Conservation (phyloP, 129 eudicot genomes). For the Logfia minima region DNA sequence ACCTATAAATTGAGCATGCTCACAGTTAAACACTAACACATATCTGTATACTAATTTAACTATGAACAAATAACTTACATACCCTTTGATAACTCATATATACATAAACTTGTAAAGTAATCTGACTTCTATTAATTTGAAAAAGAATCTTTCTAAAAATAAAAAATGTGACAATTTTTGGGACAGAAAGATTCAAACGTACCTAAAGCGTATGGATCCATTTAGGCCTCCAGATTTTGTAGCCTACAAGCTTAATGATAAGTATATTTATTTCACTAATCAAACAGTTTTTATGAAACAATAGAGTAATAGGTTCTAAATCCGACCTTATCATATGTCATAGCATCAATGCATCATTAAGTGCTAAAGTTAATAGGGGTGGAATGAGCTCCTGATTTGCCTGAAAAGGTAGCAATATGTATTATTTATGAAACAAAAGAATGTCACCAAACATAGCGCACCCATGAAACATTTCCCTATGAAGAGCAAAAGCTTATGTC, state of each 20-base stretch:
- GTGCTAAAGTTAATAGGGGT: slow-evolving; percentile 72
- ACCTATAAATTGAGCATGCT: background rate
- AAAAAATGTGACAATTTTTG: background rate
- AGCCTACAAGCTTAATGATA: slow-evolving; percentile 62
- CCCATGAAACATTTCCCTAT: background rate
- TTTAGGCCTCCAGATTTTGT: slow-evolving; percentile 98
- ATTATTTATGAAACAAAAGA: background rate
- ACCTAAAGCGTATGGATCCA: slow-evolving; percentile 99
- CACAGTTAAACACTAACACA: background rate
- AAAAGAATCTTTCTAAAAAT: background rate
- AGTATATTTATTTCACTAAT: slow-evolving; percentile 19
- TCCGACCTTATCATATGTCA: slow-evolving; percentile 92
- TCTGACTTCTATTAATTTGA: no score
- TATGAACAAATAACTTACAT: background rate
- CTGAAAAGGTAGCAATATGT: slow-evolving; percentile 40
- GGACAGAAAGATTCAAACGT: slow-evolving; percentile 7
- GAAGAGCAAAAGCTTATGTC: background rate
- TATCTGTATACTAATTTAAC: background rate
- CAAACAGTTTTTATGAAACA: slow-evolving; percentile 11
- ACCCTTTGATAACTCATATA: background rate
- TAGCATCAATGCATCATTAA: slow-evolving; percentile 85
- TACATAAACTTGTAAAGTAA: background rate
- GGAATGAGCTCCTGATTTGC: slow-evolving; percentile 73
- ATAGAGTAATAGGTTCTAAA: slow-evolving; percentile 21
- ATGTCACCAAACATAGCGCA: background rate